Evolutionary conservation across 2,329 filamentous ascomycete genomes (phyloP), one percentile per base, ranked within the genome.

Genomic region (Fusarium chlamydosporum): DNA sequence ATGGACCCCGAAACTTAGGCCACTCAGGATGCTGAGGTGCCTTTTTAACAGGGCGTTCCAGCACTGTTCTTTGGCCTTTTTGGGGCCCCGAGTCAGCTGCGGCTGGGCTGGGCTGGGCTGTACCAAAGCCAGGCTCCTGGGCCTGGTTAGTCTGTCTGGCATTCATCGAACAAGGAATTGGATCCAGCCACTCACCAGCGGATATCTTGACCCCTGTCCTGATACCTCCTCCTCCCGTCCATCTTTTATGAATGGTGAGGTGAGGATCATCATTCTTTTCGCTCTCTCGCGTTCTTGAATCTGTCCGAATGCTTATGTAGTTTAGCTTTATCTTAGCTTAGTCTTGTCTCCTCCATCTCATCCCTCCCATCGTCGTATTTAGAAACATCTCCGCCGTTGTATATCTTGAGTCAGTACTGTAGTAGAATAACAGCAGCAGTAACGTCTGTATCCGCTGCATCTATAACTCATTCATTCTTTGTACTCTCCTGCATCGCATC

Each of bases 81-180:
- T 16, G 45, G 18, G 15, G 27, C 12, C 16, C 34, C 61, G 69
- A 74, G 70, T 74, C 72, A 74, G 62, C 68, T 26, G 29, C 29
- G 42, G 26, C 42, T 43, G 34, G 41, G 41, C 41, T 43, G 41
- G n/a, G 10, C 41, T 43, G 16, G 27, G n/a, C 33, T 66, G 64
- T 72, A 71, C 68, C 69, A 62, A 70, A 67, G 66, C 72, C 72
- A 74, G 71, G 72, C 72, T 74, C 70, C 72, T 73, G 72, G 72
- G 64, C 67, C 72, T 61, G 47, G 47, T 45, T 18, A 50, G 26
- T 40, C 33, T 38, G 34, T 38, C 47, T 26, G 34, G 29, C 42
- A 20, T 51, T 27, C 34, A 51, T 26, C 23, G 23, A 23, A 23
- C 23, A 23, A 23, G 23, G 23, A 23, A 51, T 18, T 27, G 10